Conservation (phyloP, 805 yeast genomes). For the Starmerella tilneyi region DNA sequence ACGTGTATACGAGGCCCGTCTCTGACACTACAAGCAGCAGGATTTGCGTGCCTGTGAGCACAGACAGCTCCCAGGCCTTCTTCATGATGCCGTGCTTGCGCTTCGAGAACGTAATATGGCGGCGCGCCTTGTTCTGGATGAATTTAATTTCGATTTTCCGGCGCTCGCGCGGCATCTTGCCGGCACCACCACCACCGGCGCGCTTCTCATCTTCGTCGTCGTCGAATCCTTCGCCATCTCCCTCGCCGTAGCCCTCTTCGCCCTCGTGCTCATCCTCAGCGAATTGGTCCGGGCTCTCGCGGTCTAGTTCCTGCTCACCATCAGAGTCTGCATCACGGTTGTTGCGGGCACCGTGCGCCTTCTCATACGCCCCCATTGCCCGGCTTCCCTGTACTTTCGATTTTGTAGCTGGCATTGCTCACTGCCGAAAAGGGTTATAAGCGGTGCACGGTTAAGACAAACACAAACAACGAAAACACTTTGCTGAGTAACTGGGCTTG, state of each 20-base stretch:
- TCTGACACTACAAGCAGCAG: conserved; percentile 88
- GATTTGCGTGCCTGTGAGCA: conserved; percentile 95
- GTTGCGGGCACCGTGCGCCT: background rate
- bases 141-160: conserved; percentile 95
- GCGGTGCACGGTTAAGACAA: background rate
- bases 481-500: conserved; percentile 10
- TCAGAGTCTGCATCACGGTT: conserved; percentile 7
- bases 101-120: conserved; percentile 95
- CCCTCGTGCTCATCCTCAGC: conserved; percentile 10
- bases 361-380: background rate
- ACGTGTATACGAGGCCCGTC: conserved; percentile 97
- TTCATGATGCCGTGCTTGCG: conserved; percentile 99
- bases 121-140: conserved; percentile 92
- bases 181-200: conserved; percentile 22
- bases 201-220: conserved; percentile 43
- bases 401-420: conserved; percentile 4
- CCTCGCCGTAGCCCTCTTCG: conserved; percentile 18
- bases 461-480: conserved; percentile 9
- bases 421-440: conserved; percentile 1
- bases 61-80: conserved; percentile 96
- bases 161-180: conserved; percentile 39
- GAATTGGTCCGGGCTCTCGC: conserved; percentile 5
- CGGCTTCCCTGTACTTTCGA: background rate
- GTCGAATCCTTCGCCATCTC: conserved; percentile 30
- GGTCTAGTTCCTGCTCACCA: conserved; percentile 8